Evolutionary conservation across 2,329 filamentous ascomycete species (phyloP), one percentile per base, ranked within the genome.

Genomic region (Colletotrichum eremochloae): DNA sequence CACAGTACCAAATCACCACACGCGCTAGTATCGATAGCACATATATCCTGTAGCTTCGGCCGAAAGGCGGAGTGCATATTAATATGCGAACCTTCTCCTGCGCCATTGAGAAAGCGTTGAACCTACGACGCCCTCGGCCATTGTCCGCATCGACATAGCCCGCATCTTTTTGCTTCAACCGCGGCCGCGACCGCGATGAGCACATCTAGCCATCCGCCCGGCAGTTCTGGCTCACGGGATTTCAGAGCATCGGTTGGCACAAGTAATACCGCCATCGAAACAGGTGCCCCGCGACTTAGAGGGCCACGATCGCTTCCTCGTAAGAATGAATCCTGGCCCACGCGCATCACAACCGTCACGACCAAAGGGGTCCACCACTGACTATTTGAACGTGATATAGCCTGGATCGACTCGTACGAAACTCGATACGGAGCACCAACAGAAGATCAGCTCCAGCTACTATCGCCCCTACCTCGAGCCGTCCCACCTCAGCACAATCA

Each of bases 391-490:
- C 68, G 53, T 48, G 57, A 62, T 63, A 65, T 62, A 87, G 86
- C 86, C 48, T 87, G 86, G 86, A 86, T 87, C 71, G 82, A 83
- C 72, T 86, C 86, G 14, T 86, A 86, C 77, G 82, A 86, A 74
- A 80, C 79, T 42, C 77, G 80, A 58, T 80, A 84, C 73, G 84
- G 84, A 40, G 76, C 77, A 12, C 78, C 79, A 5, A 79, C 78
- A 67, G 79, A 82, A 9, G 80, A 83, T 46, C 83, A 85, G 73
- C 79, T 84, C 31, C 78, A 78, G 33, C 77, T 84, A 24, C 78
- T 86, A 18, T 80, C 76, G 56, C 80, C 80, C 36, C 86, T 85
- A 1, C 76, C 78, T 1, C 81, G 81, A n/a, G 76, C 83, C 33
- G 77, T 81, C 9, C 79, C 77, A 18, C 80, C 84, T 4, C 82